phyloP scores from a whole-genome alignment of 441 rosid genomes.

The Populus hybrid region DNA sequence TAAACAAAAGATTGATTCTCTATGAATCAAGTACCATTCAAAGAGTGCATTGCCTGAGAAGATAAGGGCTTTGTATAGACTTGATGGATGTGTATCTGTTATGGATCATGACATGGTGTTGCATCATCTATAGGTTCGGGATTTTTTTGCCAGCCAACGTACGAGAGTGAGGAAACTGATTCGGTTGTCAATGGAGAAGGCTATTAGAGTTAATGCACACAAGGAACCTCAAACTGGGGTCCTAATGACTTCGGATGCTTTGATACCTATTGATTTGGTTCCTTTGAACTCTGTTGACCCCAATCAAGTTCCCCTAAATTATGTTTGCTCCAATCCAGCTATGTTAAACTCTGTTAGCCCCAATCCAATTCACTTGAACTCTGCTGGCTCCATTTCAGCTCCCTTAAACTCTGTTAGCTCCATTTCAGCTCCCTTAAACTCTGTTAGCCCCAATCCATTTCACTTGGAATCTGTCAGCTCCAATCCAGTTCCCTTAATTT shows the following conservation, averaged over 20 bases:
- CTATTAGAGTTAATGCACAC: constrained; percentile 34
- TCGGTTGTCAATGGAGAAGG: constrained; percentile 79
- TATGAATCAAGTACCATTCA: not conserved
- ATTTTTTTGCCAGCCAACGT: constrained; percentile 82
- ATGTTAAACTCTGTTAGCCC: constrained; percentile 37
- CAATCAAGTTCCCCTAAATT: not conserved
- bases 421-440: constrained; percentile 45
- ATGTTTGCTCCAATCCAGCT: constrained; percentile 26
- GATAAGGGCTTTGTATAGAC: too few species aligned
- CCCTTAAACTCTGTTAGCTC: not conserved
- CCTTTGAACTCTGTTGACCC: constrained; percentile 46
- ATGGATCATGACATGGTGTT: constrained; percentile 11
- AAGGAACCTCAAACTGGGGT: constrained; percentile 31
- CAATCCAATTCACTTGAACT: constrained; percentile 39
- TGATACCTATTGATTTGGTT: constrained; percentile 40
- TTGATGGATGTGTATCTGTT: not conserved
- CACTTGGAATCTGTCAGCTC: constrained; percentile 11
- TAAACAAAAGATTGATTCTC: too few species aligned
- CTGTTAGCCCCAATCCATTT: constrained; percentile 27
- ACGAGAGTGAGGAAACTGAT: constrained; percentile 83
- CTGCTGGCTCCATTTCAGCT: constrained; percentile 26
- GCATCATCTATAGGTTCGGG: constrained; percentile 62
- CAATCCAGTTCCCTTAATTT: constrained; percentile 40
- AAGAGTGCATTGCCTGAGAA: too few species aligned
- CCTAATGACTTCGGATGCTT: constrained; percentile 35